Conservation (phyloP, 2,329 filamentous ascomycete species). For the Microcyclosporella mali region DNA sequence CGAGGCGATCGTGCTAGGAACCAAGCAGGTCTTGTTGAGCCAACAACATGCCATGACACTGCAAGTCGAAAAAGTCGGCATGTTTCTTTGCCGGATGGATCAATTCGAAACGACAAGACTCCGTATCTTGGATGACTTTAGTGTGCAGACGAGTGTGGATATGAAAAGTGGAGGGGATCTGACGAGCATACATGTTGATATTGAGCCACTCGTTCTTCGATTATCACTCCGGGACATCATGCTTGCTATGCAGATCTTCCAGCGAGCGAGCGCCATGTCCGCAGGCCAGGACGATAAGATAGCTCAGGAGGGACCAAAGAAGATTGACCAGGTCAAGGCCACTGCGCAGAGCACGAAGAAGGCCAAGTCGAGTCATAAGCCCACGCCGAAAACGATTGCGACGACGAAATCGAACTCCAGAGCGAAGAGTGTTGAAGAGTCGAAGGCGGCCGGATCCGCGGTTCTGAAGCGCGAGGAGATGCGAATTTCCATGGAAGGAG, state of each 20-base stretch:
- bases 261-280: conserved; percentile 82
- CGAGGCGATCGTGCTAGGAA: conserved; percentile 90
- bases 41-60: conserved; percentile 91
- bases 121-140: conserved; percentile 94
- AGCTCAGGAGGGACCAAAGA: conserved; percentile 50
- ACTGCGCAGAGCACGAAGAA: conserved; percentile 32
- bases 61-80: conserved; percentile 88
- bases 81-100: conserved; percentile 99
- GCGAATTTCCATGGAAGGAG: conserved; percentile 76
- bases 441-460: conserved; percentile 43
- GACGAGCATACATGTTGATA: conserved; percentile 75
- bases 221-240: conserved; percentile 91
- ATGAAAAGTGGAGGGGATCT: conserved; percentile 56
- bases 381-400: conserved; percentile 41
- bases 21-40: conserved; percentile 86
- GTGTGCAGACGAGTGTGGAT: conserved; percentile 82
- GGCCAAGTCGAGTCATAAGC: conserved; percentile 40
- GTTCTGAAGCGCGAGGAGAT: conserved; percentile 69
- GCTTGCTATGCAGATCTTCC: conserved; percentile 84
- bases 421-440: conserved; percentile 35
- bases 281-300: conserved; percentile 42
- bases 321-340: conserved; percentile 48
- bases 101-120: conserved; percentile 85
- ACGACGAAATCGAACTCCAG: conserved; percentile 48
- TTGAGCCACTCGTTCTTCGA: conserved; percentile 85